Evolutionary conservation across 345 rosid genomes (phyloP).

Genomic region (Murraya koenigii): DNA sequence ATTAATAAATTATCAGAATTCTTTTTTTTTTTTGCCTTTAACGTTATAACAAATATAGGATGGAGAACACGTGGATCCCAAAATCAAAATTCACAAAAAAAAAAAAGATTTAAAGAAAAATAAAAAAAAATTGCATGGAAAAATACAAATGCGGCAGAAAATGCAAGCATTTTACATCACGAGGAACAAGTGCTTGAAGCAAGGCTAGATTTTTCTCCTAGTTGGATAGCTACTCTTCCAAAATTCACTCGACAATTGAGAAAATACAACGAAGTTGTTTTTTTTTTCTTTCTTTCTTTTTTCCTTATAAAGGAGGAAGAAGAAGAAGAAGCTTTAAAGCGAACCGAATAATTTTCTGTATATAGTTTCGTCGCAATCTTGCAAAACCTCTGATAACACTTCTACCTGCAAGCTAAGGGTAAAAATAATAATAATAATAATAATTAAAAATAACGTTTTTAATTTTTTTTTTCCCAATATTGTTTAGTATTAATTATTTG

Average conservation of each 20-base stretch:
- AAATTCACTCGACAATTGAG: not conserved
- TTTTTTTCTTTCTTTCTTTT: not conserved
- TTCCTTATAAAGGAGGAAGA: conserved; percentile 25
- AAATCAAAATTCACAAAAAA: too few species aligned
- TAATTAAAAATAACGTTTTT: not conserved
- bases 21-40: too few species aligned
- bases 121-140: not conserved
- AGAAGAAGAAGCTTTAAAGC: conserved; percentile 41
- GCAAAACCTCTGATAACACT: not conserved
- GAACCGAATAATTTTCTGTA: conserved; percentile 9
- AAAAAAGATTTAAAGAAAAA: not conserved
- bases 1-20: too few species aligned
- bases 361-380: not conserved
- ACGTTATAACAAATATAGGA: too few species aligned
- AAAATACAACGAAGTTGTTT: not conserved
- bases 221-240: not conserved
- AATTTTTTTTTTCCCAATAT: not conserved
- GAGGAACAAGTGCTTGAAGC: not conserved
- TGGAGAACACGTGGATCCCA: too few species aligned
- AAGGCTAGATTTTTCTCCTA: conserved; percentile 3
- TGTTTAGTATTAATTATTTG: not conserved
- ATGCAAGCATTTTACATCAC: not conserved
- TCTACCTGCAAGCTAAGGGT: conserved; percentile 5
- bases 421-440: too few species aligned
- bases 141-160: not conserved